Percentiles rank a stretch among this genome's conserved stretches.
Conservation (phyloP, 495 filamentous ascomycete species). For the Neurospora sp. region DNA sequence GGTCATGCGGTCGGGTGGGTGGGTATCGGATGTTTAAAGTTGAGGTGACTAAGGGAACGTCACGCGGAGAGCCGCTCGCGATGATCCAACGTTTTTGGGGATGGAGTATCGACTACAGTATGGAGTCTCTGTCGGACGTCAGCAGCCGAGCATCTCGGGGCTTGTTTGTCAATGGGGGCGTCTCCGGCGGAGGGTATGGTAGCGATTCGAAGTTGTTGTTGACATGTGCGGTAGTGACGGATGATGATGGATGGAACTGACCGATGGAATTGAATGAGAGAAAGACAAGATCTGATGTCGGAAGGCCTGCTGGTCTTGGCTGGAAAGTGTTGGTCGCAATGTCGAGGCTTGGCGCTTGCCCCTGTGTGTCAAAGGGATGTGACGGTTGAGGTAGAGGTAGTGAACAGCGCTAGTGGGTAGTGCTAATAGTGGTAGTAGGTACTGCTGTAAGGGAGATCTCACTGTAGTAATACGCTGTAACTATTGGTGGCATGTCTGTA, state of each 20-base stretch:
- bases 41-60: not conserved
- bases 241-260: not conserved
- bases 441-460: not conserved
- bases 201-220: not conserved
- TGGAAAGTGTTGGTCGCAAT: not conserved
- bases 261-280: not conserved
- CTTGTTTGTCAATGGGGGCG: not conserved
- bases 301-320: not conserved
- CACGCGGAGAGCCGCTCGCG: not conserved
- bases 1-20: not conserved
- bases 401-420: too few species aligned
- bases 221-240: not conserved
- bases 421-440: not conserved
- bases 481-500: not conserved
- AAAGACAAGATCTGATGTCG: not conserved
- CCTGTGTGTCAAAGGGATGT: not conserved
- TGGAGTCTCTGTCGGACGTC: not conserved
- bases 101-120: not conserved
- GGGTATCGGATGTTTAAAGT: not conserved
- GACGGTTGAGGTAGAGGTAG: not conserved
- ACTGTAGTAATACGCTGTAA: not conserved
- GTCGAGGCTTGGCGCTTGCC: not conserved
- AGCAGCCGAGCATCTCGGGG: not conserved
- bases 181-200: not conserved
- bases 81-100: not conserved